Conservation (phyloP, 2,329 filamentous ascomycete genomes). For the Penicillium sp. region DNA sequence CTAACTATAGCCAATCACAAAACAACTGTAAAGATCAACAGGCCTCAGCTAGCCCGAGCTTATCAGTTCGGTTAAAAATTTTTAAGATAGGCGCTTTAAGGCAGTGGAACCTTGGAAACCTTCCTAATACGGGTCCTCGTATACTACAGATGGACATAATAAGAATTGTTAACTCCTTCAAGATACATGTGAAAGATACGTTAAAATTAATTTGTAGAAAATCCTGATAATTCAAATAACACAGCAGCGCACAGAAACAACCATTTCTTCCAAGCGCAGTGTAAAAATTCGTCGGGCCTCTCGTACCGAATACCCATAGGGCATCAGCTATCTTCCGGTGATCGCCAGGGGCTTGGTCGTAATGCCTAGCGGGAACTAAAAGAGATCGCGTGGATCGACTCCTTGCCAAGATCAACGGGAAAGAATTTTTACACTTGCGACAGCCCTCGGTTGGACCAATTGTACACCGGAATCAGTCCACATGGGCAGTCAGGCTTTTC, state of each 20-base stretch:
- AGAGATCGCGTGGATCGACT: not conserved
- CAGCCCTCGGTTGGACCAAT: not conserved
- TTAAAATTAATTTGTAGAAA: not conserved
- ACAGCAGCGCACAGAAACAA: not conserved
- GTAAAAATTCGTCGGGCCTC: not conserved
- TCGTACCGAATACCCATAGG: not conserved
- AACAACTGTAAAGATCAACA: not conserved
- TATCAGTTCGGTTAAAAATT: not conserved
- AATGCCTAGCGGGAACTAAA: slow-evolving; percentile 8
- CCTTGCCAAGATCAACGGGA: not conserved
- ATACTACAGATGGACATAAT: too few species aligned
- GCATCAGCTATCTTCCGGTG: not conserved
- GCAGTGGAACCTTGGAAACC: too few species aligned
- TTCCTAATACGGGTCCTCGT: not conserved
- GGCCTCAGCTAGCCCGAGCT: not conserved
- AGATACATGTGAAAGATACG: not conserved
- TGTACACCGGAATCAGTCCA: not conserved
- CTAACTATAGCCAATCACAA: not conserved
- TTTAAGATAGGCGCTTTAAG: not conserved
- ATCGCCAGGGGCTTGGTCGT: slow-evolving; percentile 10
- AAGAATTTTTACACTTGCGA: not conserved
- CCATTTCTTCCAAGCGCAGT: not conserved
- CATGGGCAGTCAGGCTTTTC: not conserved
- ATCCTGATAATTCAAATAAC: not conserved
- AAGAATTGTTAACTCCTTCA: too few species aligned